These are phyloP conservation scores for Pseudotsuga menziesii DNA, from an alignment of 75 land plant genomes.

Conservation along the genomic window DNA sequence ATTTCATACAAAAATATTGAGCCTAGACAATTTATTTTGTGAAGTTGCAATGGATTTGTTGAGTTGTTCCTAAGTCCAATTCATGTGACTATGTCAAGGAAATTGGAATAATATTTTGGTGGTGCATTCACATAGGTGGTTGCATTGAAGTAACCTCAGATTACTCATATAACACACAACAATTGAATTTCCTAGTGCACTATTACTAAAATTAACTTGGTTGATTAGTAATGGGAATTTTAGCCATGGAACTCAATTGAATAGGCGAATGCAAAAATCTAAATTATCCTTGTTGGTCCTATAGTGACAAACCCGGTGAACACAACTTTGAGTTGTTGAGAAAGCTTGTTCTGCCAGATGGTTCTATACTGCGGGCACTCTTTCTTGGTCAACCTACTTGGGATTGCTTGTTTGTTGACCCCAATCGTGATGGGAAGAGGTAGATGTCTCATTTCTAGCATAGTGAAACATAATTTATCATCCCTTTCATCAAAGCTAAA, in stretches of 20 bases:
- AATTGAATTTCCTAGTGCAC: not conserved
- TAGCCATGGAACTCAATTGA: not conserved
- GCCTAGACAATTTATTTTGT: not conserved
- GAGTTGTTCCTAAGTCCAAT: not conserved
- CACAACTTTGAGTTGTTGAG: slow-evolving; percentile 65
- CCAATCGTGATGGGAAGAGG: slow-evolving; percentile 65
- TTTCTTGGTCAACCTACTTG: slow-evolving; percentile 66
- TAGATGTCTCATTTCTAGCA: slow-evolving; percentile 2
- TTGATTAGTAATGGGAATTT: not conserved
- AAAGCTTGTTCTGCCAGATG: slow-evolving; percentile 69
- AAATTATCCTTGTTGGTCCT: not conserved
- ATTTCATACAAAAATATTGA: not conserved
- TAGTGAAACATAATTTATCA: not conserved
- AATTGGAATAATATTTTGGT: not conserved
- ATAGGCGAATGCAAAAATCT: not conserved
- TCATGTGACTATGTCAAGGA: not conserved
- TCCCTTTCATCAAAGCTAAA: not conserved
- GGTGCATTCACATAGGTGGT: not conserved
- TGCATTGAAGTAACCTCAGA: not conserved
- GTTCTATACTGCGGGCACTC: slow-evolving; percentile 56
- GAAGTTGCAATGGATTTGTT: not conserved
- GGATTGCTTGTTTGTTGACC: slow-evolving; percentile 66
- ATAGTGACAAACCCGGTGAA: slow-evolving; percentile 64
- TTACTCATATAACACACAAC: not conserved
- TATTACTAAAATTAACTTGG: not conserved